Evolutionary conservation across 2,329 filamentous ascomycete genomes (phyloP).

Genomic region (Thelonectria rubi): DNA sequence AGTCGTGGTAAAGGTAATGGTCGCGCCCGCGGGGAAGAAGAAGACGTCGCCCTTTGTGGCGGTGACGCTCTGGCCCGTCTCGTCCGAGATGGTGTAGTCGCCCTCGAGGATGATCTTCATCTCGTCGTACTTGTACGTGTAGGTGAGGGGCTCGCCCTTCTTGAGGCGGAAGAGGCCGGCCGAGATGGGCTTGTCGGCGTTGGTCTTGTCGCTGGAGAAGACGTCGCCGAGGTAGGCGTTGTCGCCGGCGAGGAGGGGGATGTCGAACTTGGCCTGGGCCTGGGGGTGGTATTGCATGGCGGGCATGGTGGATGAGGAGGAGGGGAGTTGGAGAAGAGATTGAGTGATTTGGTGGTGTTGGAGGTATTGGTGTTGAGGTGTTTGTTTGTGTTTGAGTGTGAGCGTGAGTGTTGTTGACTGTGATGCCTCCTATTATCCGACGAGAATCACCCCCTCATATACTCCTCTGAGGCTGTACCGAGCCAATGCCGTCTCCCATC

Average conservation of each 20-base stretch:
- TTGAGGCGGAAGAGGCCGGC: constrained; percentile 73
- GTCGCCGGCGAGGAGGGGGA: constrained; percentile 72
- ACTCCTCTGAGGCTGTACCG: background rate
- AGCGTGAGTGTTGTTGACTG: background rate
- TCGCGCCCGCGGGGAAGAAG: constrained; percentile 72
- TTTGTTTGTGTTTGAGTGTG: background rate
- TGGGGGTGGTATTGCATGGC: constrained; percentile 63
- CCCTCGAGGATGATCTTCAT: constrained; percentile 79
- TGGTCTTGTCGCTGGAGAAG: constrained; percentile 62
- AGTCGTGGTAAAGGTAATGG: constrained; percentile 71
- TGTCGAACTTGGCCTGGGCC: constrained; percentile 68
- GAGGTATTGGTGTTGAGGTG: background rate
- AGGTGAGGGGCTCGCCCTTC: constrained; percentile 72
- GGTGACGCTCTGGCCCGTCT: constrained; percentile 66
- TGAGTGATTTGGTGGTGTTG: background rate
- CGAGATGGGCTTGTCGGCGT: constrained; percentile 67
- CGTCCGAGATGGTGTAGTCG: constrained; percentile 70
- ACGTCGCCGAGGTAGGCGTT: constrained; percentile 75
- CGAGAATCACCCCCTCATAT: constrained; percentile 17
- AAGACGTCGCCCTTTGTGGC: constrained; percentile 72
- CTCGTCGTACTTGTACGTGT: constrained; percentile 76
- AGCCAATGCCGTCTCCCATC: background rate
- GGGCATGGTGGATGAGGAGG: constrained; percentile 42
- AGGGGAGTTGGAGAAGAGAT: background rate
- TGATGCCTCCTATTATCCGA: background rate